A percentile compares a stretch with the other conserved stretches of the same genome.
These are phyloP conservation scores for Allium fistulosum DNA, from an alignment of 106 monocot species.

Conservation along the genomic window DNA sequence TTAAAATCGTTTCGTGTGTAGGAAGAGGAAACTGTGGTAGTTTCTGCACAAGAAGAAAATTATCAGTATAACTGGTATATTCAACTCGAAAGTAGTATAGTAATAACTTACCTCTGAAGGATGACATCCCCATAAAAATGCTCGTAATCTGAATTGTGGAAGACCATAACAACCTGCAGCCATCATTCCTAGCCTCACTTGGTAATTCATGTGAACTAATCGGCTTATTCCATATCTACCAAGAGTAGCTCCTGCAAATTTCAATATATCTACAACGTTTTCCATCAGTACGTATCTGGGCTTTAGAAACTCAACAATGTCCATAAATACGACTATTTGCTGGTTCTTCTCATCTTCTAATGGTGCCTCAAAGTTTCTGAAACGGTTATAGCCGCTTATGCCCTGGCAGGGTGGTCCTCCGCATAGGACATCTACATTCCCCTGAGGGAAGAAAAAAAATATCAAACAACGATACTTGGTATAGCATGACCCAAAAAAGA, in stretches of 20 bases:
- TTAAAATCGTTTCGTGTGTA: slow-evolving; percentile 72
- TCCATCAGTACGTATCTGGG: slow-evolving; percentile 94
- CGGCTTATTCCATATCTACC: slow-evolving; percentile 84
- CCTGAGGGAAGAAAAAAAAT: slow-evolving; percentile 20
- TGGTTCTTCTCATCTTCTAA: slow-evolving; percentile 73
- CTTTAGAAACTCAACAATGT: slow-evolving; percentile 72
- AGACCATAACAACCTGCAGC: slow-evolving; percentile 97
- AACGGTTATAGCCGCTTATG: slow-evolving; percentile 82
- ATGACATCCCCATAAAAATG: slow-evolving; percentile 77
- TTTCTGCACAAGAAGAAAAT: slow-evolving; percentile 38
- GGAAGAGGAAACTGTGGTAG: slow-evolving; percentile 90
- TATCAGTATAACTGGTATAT: too few relatives aligned
- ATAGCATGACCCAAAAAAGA: neutral
- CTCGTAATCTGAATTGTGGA: slow-evolving; percentile 83
- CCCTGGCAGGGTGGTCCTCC: slow-evolving; percentile 98
- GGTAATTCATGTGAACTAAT: slow-evolving; percentile 68
- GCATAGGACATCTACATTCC: slow-evolving; percentile 72
- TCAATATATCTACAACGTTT: slow-evolving; percentile 83
- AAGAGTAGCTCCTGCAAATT: slow-evolving; percentile 71
- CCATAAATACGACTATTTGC: slow-evolving; percentile 87
- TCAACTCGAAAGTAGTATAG: too few relatives aligned
- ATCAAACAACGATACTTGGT: too few relatives aligned
- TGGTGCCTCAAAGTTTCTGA: slow-evolving; percentile 72
- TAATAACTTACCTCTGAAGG: slow-evolving; percentile 41
- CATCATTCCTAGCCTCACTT: slow-evolving; percentile 83